phyloP scores from a whole-genome alignment of 2,329 filamentous ascomycete genomes.

The Pestalotiopsis sp. region DNA sequence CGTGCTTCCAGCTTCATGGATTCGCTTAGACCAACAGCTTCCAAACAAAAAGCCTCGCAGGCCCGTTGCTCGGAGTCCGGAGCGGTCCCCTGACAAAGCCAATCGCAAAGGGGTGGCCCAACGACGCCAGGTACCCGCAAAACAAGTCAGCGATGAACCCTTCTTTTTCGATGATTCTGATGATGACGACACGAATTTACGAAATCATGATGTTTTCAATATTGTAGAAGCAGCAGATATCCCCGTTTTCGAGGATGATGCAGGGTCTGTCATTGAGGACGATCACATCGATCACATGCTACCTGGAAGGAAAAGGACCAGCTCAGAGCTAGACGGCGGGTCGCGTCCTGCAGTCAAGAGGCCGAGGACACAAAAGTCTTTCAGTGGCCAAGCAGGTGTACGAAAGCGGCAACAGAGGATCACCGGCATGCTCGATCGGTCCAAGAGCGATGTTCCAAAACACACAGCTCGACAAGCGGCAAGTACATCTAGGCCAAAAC shows the following conservation, averaged over 20 bases:
- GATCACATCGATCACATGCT: slow-evolving; percentile 56
- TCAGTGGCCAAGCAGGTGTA: slow-evolving; percentile 28
- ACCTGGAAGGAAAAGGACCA: slow-evolving; percentile 44
- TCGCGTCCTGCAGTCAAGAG: slow-evolving; percentile 27
- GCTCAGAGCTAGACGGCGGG: slow-evolving; percentile 23
- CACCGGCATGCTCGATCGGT: slow-evolving; percentile 26
- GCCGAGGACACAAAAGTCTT: slow-evolving; percentile 35
- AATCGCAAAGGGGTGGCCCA: slow-evolving; percentile 53
- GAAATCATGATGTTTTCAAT: slow-evolving; percentile 19
- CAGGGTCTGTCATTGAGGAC: slow-evolving; percentile 50
- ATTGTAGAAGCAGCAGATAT: slow-evolving; percentile 13
- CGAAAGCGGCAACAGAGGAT: slow-evolving; percentile 34
- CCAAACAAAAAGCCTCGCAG: slow-evolving; percentile 35
- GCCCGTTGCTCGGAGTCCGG: slow-evolving; percentile 30
- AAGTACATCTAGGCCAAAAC: slow-evolving; percentile 5
- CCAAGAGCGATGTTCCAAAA: slow-evolving; percentile 19
- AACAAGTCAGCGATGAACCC: slow-evolving; percentile 28
- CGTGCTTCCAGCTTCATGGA: slow-evolving; percentile 69
- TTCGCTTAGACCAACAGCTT: slow-evolving; percentile 58
- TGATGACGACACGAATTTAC: slow-evolving; percentile 34
- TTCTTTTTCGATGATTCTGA: slow-evolving; percentile 54
- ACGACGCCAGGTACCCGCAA: slow-evolving; percentile 38
- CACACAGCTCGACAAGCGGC: slow-evolving; percentile 7
- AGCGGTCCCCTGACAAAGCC: slow-evolving; percentile 40
- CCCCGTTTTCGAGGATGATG: slow-evolving; percentile 35